Conservation (phyloP, 208 protist genomes). For the Wallacemonas sp. region DNA sequence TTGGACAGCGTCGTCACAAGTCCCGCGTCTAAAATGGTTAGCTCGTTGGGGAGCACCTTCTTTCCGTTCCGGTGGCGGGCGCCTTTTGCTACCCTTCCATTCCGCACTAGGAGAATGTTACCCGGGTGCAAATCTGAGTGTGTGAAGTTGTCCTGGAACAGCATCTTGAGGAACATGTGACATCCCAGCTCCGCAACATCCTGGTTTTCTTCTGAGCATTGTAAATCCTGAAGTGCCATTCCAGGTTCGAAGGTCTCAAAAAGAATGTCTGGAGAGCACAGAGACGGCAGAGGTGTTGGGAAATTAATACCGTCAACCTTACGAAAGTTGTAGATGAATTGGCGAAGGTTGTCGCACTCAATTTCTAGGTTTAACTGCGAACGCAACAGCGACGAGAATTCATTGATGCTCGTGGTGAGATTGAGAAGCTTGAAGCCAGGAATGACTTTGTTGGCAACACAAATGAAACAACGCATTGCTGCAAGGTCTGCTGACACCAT, state of each 20-base stretch:
- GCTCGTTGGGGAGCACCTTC: conserved; percentile 46
- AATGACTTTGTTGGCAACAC: conserved; percentile 42
- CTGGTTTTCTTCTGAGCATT: conserved; percentile 40
- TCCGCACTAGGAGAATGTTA: conserved; percentile 75
- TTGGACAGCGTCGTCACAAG: conserved; percentile 86
- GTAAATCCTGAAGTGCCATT: conserved; percentile 59
- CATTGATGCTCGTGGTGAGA: conserved; percentile 52
- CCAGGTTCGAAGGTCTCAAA: conserved; percentile 92
- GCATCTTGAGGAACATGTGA: conserved; percentile 95
- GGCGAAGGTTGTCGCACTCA: conserved; percentile 85
- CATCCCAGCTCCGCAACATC: conserved; percentile 82
- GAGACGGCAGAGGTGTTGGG: conserved; percentile 67
- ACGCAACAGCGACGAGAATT: conserved; percentile 81
- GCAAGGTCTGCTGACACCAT: conserved; percentile 69
- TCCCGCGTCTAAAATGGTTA: conserved; percentile 91
- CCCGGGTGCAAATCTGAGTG: conserved; percentile 95
- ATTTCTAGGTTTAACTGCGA: conserved; percentile 85
- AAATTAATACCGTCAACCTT: conserved; percentile 75
- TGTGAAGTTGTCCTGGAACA: conserved; percentile 94
- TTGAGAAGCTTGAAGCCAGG: conserved; percentile 69
- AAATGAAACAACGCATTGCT: conserved; percentile 66
- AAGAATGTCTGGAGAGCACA: conserved; percentile 65
- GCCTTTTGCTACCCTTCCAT: not conserved
- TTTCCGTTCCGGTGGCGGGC: conserved; percentile 72
- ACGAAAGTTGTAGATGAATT: conserved; percentile 87